These are phyloP conservation scores for Selaginella moellendorffii DNA, from an alignment of 75 land plant species.

Conservation along the genomic window DNA sequence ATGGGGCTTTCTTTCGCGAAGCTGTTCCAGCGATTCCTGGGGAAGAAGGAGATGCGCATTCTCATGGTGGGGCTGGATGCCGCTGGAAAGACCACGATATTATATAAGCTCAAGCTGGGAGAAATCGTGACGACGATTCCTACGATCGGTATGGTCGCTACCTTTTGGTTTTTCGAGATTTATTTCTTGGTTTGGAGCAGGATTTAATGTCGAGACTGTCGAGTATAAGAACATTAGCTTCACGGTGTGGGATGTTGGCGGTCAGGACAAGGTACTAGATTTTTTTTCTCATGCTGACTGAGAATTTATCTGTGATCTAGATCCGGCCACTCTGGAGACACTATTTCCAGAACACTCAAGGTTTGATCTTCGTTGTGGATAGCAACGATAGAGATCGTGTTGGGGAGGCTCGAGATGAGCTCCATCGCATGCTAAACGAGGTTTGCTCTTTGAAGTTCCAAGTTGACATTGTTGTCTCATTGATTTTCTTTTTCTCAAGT, in stretches of 20 bases:
- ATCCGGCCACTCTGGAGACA: conserved; percentile 65
- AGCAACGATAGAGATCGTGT: conserved; percentile 47
- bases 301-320: conserved; percentile 22
- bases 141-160: conserved; percentile 32
- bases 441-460: neutral
- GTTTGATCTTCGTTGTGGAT: conserved; percentile 56
- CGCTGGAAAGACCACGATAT: conserved; percentile 60
- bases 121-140: conserved; percentile 66
- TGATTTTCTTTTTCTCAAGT: too few species aligned
- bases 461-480: too few species aligned
- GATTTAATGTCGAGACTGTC: conserved; percentile 65
- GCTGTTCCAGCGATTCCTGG: conserved; percentile 36
- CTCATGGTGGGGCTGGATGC: conserved; percentile 73
- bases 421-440: conserved; percentile 36
- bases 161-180: neutral
- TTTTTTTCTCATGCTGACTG: neutral
- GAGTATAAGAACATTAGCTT: conserved; percentile 72
- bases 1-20: conserved; percentile 54
- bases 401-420: neutral
- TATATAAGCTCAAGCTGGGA: conserved; percentile 64
- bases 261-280: conserved; percentile 38
- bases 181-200: conserved; percentile 10
- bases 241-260: conserved; percentile 57
- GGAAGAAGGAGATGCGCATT: conserved; percentile 52
- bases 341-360: conserved; percentile 58